Percentiles rank a stretch among this genome's conserved stretches.
Evolutionary conservation across 192 early-diverging fungal species (phyloP).

Genomic region (Rhizophagus clarus): DNA sequence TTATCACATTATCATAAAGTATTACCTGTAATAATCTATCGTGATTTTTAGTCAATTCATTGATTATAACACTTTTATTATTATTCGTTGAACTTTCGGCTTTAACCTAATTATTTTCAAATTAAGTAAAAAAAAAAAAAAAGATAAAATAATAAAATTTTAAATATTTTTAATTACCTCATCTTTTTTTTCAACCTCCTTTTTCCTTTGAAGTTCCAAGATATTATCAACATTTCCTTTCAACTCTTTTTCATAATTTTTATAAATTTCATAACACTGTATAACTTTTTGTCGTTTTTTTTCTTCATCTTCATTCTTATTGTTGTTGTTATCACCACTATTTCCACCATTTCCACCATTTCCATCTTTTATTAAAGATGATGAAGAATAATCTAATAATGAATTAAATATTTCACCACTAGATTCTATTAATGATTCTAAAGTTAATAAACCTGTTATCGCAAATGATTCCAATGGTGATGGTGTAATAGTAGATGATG

Average conservation of each 20-base stretch:
- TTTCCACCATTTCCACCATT: too few species aligned
- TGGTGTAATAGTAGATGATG: neutral
- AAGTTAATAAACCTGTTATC: neutral
- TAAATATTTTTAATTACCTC: too few species aligned
- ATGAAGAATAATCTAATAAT: neutral
- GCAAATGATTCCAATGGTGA: neutral
- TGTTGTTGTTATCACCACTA: too few species aligned
- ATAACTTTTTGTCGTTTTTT: neutral
- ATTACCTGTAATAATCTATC: neutral
- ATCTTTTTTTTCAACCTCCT: neutral
- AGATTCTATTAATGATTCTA: neutral
- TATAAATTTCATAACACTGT: neutral
- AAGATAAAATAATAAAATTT: neutral
- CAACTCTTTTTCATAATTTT: constrained; percentile 1
- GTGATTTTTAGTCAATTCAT: neutral
- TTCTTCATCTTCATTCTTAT: neutral
- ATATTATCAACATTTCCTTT: neutral
- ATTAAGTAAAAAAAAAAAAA: too few species aligned
- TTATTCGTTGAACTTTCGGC: neutral
- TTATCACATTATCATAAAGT: too few species aligned
- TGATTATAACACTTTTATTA: neutral
- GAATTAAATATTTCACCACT: neutral
- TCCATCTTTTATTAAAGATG: neutral
- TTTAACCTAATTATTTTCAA: neutral
- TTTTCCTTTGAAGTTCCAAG: neutral